These are phyloP conservation scores for Eucalyptus polybractea DNA, from an alignment of 345 rosid species.

Conservation along the genomic window DNA sequence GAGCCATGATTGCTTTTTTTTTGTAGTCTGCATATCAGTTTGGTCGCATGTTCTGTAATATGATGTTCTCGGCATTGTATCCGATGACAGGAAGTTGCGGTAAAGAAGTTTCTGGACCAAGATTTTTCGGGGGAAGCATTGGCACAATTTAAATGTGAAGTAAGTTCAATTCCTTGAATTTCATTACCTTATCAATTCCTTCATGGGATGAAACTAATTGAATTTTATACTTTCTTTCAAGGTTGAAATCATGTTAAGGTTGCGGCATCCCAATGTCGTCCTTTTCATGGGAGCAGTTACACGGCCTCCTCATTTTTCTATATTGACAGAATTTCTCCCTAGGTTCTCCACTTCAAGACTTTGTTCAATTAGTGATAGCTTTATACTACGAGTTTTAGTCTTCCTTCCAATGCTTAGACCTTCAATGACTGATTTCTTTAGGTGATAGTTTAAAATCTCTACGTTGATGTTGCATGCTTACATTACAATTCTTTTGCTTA, in stretches of 20 bases:
- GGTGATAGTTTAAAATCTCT: background rate
- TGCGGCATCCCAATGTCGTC: constrained; percentile 97
- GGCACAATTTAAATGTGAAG: constrained; percentile 86
- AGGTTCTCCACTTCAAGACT: constrained; percentile 26
- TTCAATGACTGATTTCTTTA: background rate
- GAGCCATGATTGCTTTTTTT: background rate
- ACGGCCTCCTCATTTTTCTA: constrained; percentile 80
- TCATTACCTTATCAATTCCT: background rate
- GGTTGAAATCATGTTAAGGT: constrained; percentile 90
- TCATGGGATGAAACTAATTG: background rate
- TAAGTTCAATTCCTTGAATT: constrained; percentile 14
- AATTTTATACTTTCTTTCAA: constrained; percentile 2
- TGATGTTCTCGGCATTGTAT: background rate
- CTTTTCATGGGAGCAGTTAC: constrained; percentile 99
- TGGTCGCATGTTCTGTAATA: background rate
- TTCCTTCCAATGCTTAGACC: background rate
- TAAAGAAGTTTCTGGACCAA: constrained; percentile 86
- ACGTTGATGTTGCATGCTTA: background rate
- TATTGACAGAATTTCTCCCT: constrained; percentile 93
- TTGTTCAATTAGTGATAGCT: background rate
- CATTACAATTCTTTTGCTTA: constrained; percentile 5
- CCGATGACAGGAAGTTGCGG: constrained; percentile 87
- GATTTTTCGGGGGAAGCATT: constrained; percentile 89
- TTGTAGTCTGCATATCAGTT: background rate
- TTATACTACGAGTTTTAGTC: background rate